Conservation (phyloP, 2,329 filamentous ascomycete species). For the Mollisiaceae sp. region DNA sequence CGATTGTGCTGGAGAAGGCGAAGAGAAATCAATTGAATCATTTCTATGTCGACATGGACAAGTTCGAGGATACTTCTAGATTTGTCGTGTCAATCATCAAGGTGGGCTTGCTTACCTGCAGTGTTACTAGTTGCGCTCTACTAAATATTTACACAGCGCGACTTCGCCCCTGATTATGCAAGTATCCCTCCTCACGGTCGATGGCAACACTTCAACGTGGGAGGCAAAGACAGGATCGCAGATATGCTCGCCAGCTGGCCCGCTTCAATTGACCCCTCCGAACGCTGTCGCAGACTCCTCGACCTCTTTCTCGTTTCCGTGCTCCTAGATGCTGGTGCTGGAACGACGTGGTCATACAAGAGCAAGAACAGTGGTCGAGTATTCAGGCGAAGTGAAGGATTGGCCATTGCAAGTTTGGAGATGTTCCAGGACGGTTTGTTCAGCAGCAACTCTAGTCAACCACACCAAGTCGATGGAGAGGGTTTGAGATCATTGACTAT, state of each 20-base stretch:
- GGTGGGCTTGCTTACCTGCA: conserved; percentile 11
- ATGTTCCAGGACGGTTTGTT: conserved; percentile 96
- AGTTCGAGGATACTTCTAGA: conserved; percentile 69
- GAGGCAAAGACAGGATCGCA: conserved; percentile 74
- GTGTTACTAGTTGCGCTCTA: background rate
- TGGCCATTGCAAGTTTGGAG: conserved; percentile 77
- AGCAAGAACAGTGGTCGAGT: conserved; percentile 84
- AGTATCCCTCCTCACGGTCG: conserved; percentile 85
- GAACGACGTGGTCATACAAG: conserved; percentile 90
- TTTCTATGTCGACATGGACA: conserved; percentile 72
- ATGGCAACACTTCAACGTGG: conserved; percentile 85
- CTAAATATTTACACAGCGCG: conserved; percentile 56
- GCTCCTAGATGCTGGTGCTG: conserved; percentile 85
- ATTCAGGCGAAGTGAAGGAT: conserved; percentile 85
- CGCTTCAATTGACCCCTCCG: conserved; percentile 69
- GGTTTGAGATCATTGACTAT: conserved; percentile 77
- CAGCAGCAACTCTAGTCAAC: conserved; percentile 80
- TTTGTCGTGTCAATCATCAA: conserved; percentile 76
- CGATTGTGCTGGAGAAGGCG: conserved; percentile 67
- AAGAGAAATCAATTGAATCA: conserved; percentile 70
- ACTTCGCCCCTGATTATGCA: conserved; percentile 70
- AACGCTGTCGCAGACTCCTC: conserved; percentile 75
- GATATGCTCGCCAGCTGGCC: conserved; percentile 74
- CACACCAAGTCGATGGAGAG: conserved; percentile 86
- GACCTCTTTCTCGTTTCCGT: conserved; percentile 84